phyloP scores from a whole-genome alignment of 805 yeast genomes.

The Candida chilensis region DNA sequence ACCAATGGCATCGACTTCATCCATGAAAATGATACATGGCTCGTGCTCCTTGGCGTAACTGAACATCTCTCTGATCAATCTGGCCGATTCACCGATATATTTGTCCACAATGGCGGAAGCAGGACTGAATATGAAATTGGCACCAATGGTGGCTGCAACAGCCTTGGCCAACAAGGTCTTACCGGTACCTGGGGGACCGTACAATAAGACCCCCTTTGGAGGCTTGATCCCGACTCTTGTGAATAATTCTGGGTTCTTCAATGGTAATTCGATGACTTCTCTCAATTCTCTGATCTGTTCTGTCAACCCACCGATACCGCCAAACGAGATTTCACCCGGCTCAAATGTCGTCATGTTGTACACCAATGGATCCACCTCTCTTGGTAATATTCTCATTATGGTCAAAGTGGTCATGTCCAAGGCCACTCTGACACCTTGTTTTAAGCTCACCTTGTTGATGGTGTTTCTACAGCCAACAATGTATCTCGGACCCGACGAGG shows the following conservation, averaged over 20 bases:
- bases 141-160: conserved; percentile 97
- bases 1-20: conserved; percentile 98
- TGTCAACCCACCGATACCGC: conserved; percentile 91
- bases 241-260: conserved; percentile 94
- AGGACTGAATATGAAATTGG: conserved; percentile 95
- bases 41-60: conserved; percentile 96
- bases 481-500: conserved; percentile 94
- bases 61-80: conserved; percentile 96
- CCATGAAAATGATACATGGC: conserved; percentile 97
- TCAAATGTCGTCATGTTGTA: conserved; percentile 97
- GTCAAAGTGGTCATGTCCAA: conserved; percentile 96
- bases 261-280: conserved; percentile 94
- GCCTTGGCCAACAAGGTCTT: conserved; percentile 94
- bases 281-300: conserved; percentile 95
- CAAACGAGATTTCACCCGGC: conserved; percentile 94
- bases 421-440: conserved; percentile 94
- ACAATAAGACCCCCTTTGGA: conserved; percentile 94
- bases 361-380: conserved; percentile 97
- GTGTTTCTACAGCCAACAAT: conserved; percentile 96
- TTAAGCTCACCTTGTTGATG: conserved; percentile 70
- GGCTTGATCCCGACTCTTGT: conserved; percentile 95
- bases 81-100: conserved; percentile 95
- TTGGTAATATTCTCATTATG: conserved; percentile 92
- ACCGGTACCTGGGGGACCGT: conserved; percentile 99
- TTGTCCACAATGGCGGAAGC: conserved; percentile 97